phyloP scores from a whole-genome alignment of 306 rosid genomes.

The Corylus americana region DNA sequence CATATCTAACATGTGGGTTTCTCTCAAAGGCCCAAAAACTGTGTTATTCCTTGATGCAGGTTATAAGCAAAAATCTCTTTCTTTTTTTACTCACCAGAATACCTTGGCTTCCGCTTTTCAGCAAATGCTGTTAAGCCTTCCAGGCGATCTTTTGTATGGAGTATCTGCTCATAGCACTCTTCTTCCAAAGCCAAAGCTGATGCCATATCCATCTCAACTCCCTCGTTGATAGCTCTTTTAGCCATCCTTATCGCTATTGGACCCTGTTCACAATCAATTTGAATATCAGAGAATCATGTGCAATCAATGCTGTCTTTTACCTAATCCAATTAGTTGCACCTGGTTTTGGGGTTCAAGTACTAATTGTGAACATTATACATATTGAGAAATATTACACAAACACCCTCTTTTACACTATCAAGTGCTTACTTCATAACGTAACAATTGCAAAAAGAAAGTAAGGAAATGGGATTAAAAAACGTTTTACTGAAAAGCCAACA shows the following conservation, averaged over 20 bases:
- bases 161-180: conserved; percentile 69
- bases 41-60: too few species aligned
- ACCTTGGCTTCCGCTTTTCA: conserved; percentile 88
- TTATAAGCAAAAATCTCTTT: too few species aligned
- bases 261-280: conserved; percentile 55
- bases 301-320: conserved; percentile 1
- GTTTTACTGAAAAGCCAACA: too few species aligned
- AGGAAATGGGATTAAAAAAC: too few species aligned
- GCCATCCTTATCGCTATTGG: conserved; percentile 90
- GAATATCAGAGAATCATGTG: neutral
- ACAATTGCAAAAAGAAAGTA: too few species aligned
- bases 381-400: neutral
- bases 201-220: conserved; percentile 52
- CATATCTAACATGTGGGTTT: too few species aligned
- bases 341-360: neutral
- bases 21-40: too few species aligned
- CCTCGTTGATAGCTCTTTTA: conserved; percentile 74
- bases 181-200: conserved; percentile 67
- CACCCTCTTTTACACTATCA: too few species aligned
- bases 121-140: conserved; percentile 90
- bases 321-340: neutral
- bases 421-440: too few species aligned
- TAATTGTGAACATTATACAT: neutral
- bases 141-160: conserved; percentile 72
- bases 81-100: conserved; percentile 51